Percentiles rank a stretch among this genome's conserved stretches.
Conservation (phyloP, 345 rosid genomes). For the Moricandia arvensis region DNA sequence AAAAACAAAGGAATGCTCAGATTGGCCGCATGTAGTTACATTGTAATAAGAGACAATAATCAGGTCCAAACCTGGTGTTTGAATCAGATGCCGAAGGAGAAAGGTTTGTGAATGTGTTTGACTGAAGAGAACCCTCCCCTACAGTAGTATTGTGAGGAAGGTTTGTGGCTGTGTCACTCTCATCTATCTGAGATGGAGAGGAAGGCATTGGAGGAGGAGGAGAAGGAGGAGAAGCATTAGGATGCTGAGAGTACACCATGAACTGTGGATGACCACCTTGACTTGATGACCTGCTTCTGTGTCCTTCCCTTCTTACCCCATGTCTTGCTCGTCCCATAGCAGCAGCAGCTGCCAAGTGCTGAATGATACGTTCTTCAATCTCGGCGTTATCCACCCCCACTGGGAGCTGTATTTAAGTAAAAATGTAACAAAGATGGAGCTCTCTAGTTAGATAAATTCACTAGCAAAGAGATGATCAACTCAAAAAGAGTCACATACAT, state of each 20-base stretch:
- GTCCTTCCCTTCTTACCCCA: conserved; percentile 76
- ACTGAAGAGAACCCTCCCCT: conserved; percentile 49
- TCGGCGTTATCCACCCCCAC: conserved; percentile 76
- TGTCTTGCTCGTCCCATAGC: conserved; percentile 95
- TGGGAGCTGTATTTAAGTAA: conserved; percentile 55
- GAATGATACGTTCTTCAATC: conserved; percentile 92
- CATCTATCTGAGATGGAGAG: conserved; percentile 57
- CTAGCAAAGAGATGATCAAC: not conserved
- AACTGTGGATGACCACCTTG: conserved; percentile 74
- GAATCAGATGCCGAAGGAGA: conserved; percentile 58
- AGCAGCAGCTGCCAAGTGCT: conserved; percentile 94
- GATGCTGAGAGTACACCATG: conserved; percentile 70
- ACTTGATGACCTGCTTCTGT: conserved; percentile 66
- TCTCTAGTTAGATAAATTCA: not conserved
- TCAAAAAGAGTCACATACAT: conserved; percentile 50
- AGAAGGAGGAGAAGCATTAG: conserved; percentile 30
- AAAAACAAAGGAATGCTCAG: conserved; percentile 8
- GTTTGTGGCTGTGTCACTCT: conserved; percentile 50
- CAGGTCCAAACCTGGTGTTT: conserved; percentile 49
- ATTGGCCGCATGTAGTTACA: conserved; percentile 5
- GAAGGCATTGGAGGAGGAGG: conserved; percentile 48
- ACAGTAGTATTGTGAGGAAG: conserved; percentile 40
- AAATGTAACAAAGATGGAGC: not conserved
- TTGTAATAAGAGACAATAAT: not conserved
- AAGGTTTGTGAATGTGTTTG: conserved; percentile 31